Conservation (phyloP, 2,329 filamentous ascomycete species). For the Trichothecium roseum region DNA sequence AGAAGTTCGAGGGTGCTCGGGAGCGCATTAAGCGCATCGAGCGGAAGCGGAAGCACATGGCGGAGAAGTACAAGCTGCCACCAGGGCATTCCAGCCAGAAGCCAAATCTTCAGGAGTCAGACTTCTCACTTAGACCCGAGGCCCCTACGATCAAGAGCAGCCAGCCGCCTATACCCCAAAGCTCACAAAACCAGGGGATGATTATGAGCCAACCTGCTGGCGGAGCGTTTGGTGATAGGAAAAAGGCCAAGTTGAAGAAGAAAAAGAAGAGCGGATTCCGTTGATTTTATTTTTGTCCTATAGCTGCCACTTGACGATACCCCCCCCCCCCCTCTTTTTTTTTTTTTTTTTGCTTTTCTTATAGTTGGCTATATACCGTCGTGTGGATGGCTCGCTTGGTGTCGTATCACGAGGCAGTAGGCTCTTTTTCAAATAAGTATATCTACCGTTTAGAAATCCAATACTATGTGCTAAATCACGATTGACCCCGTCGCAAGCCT, state of each 20-base stretch:
- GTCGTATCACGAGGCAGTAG: too few relatives aligned
- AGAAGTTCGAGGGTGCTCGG: conserved; percentile 22
- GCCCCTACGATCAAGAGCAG: conserved; percentile 23
- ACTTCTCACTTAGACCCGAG: conserved; percentile 7
- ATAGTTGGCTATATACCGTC: too few relatives aligned
- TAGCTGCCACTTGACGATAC: too few relatives aligned
- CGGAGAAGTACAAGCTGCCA: conserved; percentile 22
- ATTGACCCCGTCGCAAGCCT: too few relatives aligned
- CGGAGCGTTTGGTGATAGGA: conserved; percentile 35
- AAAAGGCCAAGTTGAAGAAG: conserved; percentile 31
- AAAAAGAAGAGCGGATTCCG: conserved; percentile 30
- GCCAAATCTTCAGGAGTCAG: conserved; percentile 7
- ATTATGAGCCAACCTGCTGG: conserved; percentile 35
- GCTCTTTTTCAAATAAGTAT: too few relatives aligned
- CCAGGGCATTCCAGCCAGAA: conserved; percentile 14
- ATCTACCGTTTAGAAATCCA: too few relatives aligned
- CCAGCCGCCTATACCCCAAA: conserved; percentile 17
- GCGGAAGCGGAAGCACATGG: conserved; percentile 19
- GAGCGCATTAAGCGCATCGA: conserved; percentile 21
- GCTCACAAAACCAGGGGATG: conserved; percentile 22
- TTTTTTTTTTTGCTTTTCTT: too few relatives aligned
- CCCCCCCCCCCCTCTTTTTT: too few relatives aligned
- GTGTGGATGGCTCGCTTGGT: too few relatives aligned
- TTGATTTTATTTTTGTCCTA: not conserved
- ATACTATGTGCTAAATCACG: too few relatives aligned